phyloP scores from a whole-genome alignment of 2,329 filamentous ascomycete species.

The Clarireedia paspali region DNA sequence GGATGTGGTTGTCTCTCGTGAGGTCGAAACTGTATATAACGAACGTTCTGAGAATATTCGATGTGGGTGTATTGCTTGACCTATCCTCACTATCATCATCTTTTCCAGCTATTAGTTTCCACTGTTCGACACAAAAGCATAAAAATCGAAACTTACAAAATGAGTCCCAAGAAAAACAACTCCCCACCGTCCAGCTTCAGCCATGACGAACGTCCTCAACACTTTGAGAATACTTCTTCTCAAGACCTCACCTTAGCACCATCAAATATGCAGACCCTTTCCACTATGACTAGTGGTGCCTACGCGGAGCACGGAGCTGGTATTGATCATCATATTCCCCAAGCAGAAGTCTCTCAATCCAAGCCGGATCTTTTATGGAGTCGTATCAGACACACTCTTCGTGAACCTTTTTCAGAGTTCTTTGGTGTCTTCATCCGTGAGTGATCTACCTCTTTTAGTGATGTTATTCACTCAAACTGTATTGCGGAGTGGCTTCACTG shows the following conservation, averaged over 20 bases:
- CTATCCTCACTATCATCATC: not conserved
- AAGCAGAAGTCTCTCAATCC: slow-evolving; percentile 22
- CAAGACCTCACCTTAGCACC: not conserved
- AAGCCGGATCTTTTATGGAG: slow-evolving; percentile 22
- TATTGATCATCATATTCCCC: slow-evolving; percentile 29
- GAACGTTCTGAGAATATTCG: too few species aligned
- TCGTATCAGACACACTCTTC: slow-evolving; percentile 14
- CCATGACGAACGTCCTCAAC: not conserved
- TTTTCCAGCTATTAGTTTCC: not conserved
- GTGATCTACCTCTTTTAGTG: not conserved
- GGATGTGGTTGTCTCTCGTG: too few species aligned
- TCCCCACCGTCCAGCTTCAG: not conserved
- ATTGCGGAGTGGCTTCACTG: too few species aligned
- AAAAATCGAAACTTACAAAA: not conserved
- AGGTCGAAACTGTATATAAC: not conserved
- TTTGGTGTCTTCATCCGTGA: slow-evolving; percentile 57
- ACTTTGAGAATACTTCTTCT: not conserved
- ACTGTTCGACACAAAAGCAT: not conserved
- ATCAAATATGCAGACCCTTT: not conserved
- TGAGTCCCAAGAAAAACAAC: not conserved
- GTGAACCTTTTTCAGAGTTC: slow-evolving; percentile 52
- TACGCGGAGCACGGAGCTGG: slow-evolving; percentile 29
- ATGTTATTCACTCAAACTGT: not conserved
- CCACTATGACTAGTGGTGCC: not conserved
- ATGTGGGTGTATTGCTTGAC: too few species aligned